Evolutionary conservation across 2,329 filamentous ascomycete species (phyloP), one percentile per base, ranked within the genome.

Genomic region (Seiridium unicorne): DNA sequence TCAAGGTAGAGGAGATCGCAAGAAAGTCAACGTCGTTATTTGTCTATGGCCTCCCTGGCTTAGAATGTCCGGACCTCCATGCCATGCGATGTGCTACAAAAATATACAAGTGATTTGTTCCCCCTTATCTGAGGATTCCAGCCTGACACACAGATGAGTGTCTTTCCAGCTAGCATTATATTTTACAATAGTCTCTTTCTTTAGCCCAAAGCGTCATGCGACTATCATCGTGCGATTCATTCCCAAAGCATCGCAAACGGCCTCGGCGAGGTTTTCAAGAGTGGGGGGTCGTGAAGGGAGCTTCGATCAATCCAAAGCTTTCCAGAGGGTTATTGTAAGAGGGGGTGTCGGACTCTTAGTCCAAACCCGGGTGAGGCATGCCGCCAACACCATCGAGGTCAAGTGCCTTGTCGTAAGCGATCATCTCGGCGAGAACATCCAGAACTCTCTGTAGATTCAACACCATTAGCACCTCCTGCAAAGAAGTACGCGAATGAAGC

Each of bases 381-480:
- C 81, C 79, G 63, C 74, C 72, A 59, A 81, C 71, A 36, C 61
- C 65, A 26, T 63, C 85, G 64, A 91, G 82, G 67, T 89, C 85
- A 67, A 92, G 80, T 65, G 81, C 87, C 64, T 89, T 86, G 79
- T 98, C 95, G 76, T 93, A 87, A 65, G 93, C 94, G 72, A 99
- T 97, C 92, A 99, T 97, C 80, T 97, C 92, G 66, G 95, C 95
- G 64, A 99, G 88, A 69, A 98, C 89, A 76, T 99, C 94, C 69
- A 99, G 88, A 70, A 98, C 91, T 64, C 93, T 88, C 90, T 95
- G 65, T 42, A 18, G 10, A 8, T 5, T 49, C 26, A 13, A 49
- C 5, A 13, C 26, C 31, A 2, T 32, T n/a, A 11, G 10, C 47
- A 26, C 47, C 31, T 10, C 2, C 3, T 1, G 7, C 7, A 13